phyloP scores from a whole-genome alignment of 1,139 yeast genomes.

The Blastobotrys buckinghamii region DNA sequence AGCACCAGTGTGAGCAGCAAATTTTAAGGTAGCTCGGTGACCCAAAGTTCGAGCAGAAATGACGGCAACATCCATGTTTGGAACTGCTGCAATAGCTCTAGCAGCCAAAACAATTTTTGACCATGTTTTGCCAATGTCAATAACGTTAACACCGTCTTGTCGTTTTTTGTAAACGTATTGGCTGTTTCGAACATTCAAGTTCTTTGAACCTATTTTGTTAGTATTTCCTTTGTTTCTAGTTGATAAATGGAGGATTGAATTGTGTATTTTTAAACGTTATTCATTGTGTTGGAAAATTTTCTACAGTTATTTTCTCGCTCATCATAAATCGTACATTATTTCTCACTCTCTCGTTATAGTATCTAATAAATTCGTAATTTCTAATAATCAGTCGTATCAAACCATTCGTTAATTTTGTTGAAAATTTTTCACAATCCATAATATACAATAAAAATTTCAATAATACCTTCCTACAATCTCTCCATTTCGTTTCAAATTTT shows the following conservation, averaged over 20 bases:
- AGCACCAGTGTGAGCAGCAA: constrained; percentile 99
- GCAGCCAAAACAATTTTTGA: constrained; percentile 99
- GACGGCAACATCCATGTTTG: constrained; percentile 98
- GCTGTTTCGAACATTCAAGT: constrained; percentile 76
- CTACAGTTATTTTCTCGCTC: neutral
- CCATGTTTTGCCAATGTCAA: constrained; percentile 99
- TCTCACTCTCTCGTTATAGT: too few species aligned
- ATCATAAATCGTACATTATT: too few species aligned
- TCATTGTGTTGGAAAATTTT: neutral
- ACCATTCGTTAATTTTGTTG: too few species aligned
- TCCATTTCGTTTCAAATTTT: neutral
- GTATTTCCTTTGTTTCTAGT: neutral
- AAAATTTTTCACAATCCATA: too few species aligned
- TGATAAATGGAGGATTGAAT: too few species aligned
- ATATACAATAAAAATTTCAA: too few species aligned
- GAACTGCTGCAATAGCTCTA: constrained; percentile 98
- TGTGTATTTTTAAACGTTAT: neutral
- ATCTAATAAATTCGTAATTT: too few species aligned
- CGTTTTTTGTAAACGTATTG: constrained; percentile 99
- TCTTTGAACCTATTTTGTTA: constrained; percentile 3
- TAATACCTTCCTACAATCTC: too few species aligned
- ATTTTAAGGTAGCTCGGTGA: constrained; percentile 99
- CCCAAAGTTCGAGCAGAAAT: constrained; percentile 99
- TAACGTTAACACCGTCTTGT: constrained; percentile 99
- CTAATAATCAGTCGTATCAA: too few species aligned